These are phyloP conservation scores for Collybia nuda DNA, from an alignment of 768 basidiomycete species.

Conservation along the genomic window DNA sequence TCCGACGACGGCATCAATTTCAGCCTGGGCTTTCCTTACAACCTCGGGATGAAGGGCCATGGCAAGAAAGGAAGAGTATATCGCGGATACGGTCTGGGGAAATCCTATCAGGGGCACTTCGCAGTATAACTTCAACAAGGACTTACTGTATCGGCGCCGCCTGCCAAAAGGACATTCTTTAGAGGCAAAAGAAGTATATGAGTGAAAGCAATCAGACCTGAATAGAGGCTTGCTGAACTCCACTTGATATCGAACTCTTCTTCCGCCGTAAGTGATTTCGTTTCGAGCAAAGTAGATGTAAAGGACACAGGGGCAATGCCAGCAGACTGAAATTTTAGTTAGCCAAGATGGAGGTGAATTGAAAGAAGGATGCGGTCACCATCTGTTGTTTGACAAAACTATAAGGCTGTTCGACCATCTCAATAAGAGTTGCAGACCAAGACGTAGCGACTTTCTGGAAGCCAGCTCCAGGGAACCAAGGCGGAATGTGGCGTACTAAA, in stretches of 20 bases:
- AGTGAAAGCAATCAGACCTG: conserved; percentile 29
- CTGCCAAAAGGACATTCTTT: conserved; percentile 24
- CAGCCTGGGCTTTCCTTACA: conserved; percentile 58
- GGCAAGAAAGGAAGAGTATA: conserved; percentile 63
- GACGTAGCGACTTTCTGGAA: conserved; percentile 53
- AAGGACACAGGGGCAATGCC: conserved; percentile 61
- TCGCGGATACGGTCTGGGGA: conserved; percentile 57
- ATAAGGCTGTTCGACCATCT: conserved; percentile 58
- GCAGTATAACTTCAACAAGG: conserved; percentile 1
- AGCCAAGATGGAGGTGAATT: neutral
- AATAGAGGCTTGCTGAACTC: conserved; percentile 59
- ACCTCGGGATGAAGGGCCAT: conserved; percentile 57
- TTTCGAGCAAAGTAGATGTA: conserved; percentile 56
- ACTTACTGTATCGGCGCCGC: conserved; percentile 58
- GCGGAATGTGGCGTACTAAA: conserved; percentile 56
- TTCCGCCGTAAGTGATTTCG: conserved; percentile 44
- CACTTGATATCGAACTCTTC: conserved; percentile 68
- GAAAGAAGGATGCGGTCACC: conserved; percentile 27
- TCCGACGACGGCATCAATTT: conserved; percentile 62
- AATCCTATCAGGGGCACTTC: conserved; percentile 5
- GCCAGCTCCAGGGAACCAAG: conserved; percentile 63
- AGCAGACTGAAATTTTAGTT: conserved; percentile 38
- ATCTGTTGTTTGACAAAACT: conserved; percentile 63
- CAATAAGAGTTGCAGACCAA: conserved; percentile 51
- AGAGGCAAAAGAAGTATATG: neutral